Base-by-base conservation (phyloP, 139 green algal genomes). In the Haematococcus lacustris region DNA sequence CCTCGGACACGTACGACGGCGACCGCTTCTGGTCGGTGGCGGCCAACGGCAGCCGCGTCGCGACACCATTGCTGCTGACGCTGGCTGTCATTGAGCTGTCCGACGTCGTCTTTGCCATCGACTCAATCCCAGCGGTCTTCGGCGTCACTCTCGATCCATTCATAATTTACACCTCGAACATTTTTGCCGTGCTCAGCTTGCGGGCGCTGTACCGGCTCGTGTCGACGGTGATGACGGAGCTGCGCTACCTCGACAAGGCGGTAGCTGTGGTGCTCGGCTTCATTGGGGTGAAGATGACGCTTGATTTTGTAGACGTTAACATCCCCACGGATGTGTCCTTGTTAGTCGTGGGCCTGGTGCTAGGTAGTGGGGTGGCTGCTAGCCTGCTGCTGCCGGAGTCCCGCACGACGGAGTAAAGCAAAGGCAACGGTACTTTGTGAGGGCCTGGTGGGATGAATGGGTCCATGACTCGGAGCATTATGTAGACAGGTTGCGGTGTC, bases 91-190 rank as follows among this genome's bases (percentile, higher is more conserved):
- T 98, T 1, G 95, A 98, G 86, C 76, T 98, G 32, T 88, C 70
- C 25, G 95, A 99, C 61, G 88, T 99, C 0, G 84, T 98, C 3
- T 99, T 99, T 83, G 95, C 95, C 9, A 94, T 98, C 1, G 71
- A 82, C 75, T 82, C 68, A 2, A 86, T 87, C 40, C 77, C 75
- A 3, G 76, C 76, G 74, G 89, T 97, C 26, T 98, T 98, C 87
- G 93, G 92, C 41, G 88, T 98, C 32, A 97, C 93, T 5, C 73
- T 91, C 1, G 95, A 99, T 87, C 94, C 94, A 4, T 97, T 98
- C 83, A 96, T 99, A 73, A 88, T 99, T 0, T 99, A 96, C 80
- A 91, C 89, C 3, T 94, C 85, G 63, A 98, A 98, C 89, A 91
- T 99, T 37, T 94, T 93, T 82, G 93, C 93, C 5, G 96, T 97